Evolutionary conservation across 805 yeast genomes (phyloP).

Genomic region (Saccharomycopsis oosterbeekiorum): DNA sequence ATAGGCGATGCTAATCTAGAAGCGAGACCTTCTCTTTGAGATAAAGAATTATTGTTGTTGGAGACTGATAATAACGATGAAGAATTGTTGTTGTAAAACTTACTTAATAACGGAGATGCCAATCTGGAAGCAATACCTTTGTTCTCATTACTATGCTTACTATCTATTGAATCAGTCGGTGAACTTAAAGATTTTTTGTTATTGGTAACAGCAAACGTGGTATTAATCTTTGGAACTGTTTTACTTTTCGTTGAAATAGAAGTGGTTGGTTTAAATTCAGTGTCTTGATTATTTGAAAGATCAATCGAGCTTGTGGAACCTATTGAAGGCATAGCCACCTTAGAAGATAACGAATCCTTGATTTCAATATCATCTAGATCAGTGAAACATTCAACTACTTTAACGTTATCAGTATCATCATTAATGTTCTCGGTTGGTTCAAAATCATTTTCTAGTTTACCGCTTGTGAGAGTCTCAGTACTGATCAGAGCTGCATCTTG

Average conservation of each 20-base stretch:
- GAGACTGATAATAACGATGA: slow-evolving; percentile 3
- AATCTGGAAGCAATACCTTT: not conserved
- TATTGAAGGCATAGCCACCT: not conserved
- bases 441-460: not conserved
- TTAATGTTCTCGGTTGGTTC: not conserved
- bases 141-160: not conserved
- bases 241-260: not conserved
- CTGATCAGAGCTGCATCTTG: slow-evolving; percentile 9
- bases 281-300: not conserved
- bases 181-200: not conserved
- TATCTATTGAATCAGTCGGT: not conserved
- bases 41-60: not conserved
- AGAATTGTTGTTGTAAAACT: not conserved
- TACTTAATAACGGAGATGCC: slow-evolving; percentile 3
- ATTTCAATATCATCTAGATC: not conserved
- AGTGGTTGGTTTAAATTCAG: not conserved
- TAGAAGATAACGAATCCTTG: not conserved
- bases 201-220: not conserved
- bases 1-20: slow-evolving; percentile 10
- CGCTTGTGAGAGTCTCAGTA: slow-evolving; percentile 12
- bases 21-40: not conserved
- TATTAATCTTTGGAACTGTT: not conserved
- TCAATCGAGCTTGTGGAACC: not conserved
- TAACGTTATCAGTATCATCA: not conserved
- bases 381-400: not conserved